Percentiles rank a stretch among this genome's conserved stretches.
phyloP scores from a whole-genome alignment of 1,284 basidiomycete genomes.

The Anthracocystis panici-leucophaei region DNA sequence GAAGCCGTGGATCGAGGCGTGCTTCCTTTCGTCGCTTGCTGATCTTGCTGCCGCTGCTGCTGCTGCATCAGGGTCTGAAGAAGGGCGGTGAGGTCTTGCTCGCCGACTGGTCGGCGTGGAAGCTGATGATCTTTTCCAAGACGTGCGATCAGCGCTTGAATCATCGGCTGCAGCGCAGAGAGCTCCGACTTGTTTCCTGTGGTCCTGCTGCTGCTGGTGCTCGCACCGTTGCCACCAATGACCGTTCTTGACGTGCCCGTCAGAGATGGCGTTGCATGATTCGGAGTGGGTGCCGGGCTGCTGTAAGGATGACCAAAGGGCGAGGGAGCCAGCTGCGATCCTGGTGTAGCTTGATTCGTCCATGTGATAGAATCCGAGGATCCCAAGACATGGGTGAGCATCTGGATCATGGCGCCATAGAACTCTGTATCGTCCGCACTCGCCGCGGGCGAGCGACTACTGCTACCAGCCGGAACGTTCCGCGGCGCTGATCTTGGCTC shows the following conservation, averaged over 20 bases:
- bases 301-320: conserved; percentile 34
- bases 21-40: conserved; percentile 6
- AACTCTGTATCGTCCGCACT: conserved; percentile 47
- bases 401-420: conserved; percentile 60
- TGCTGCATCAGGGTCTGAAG: conserved; percentile 57
- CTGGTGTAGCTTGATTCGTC: conserved; percentile 42
- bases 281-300: conserved; percentile 41
- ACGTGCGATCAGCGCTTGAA: conserved; percentile 48
- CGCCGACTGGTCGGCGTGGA: conserved; percentile 40
- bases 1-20: not conserved
- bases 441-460: conserved; percentile 14
- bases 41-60: conserved; percentile 46
- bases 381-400: conserved; percentile 60
- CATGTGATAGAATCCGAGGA: conserved; percentile 51
- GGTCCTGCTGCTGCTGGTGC: not conserved
- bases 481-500: not conserved
- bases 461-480: not conserved
- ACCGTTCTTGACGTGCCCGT: conserved; percentile 2
- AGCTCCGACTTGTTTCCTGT: conserved; percentile 25
- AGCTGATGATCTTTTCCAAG: conserved; percentile 42
- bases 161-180: conserved; percentile 47
- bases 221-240: conserved; percentile 4
- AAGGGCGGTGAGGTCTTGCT: conserved; percentile 57
- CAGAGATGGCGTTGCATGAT: conserved; percentile 7
- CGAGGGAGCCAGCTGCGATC: conserved; percentile 40